Conservation (phyloP, 2,329 filamentous ascomycete species). For the Xylaria digitata region DNA sequence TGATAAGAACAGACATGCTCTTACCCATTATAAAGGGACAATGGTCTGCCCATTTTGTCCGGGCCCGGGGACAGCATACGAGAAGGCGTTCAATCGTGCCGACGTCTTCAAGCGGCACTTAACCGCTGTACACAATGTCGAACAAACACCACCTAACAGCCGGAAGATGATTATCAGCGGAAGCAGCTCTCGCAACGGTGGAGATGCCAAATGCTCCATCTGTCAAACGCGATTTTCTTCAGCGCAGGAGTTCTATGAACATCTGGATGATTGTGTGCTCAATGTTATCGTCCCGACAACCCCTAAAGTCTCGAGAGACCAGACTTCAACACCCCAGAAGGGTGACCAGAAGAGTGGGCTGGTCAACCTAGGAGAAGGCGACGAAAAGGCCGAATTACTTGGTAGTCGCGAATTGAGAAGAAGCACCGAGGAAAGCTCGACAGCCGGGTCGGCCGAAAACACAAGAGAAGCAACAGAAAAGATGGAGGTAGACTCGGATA, state of each 20-base stretch:
- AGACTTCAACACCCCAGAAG: constrained; percentile 45
- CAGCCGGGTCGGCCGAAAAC: constrained; percentile 37
- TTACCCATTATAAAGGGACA: constrained; percentile 96
- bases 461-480: constrained; percentile 42
- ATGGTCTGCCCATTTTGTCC: constrained; percentile 98
- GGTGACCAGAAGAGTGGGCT: constrained; percentile 41
- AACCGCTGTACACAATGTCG: constrained; percentile 89
- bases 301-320: constrained; percentile 49
- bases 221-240: constrained; percentile 83
- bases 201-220: constrained; percentile 89
- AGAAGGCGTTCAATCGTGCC: constrained; percentile 95
- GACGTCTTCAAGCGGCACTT: constrained; percentile 96
- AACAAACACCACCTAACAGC: constrained; percentile 92
- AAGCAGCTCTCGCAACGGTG: constrained; percentile 53
- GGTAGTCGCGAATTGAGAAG: constrained; percentile 34
- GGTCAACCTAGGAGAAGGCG: constrained; percentile 41
- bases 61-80: constrained; percentile 84
- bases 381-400: constrained; percentile 40
- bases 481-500: constrained; percentile 50
- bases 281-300: constrained; percentile 66
- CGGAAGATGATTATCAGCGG: constrained; percentile 70
- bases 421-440: constrained; percentile 35
- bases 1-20: constrained; percentile 93
- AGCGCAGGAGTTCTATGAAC: constrained; percentile 97
- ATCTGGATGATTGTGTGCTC: constrained; percentile 77